A percentile compares a stretch with the other conserved stretches of the same genome.
These are phyloP conservation scores for Malania oleifera DNA, from an alignment of 164 flowering plant genomes.

Conservation along the genomic window DNA sequence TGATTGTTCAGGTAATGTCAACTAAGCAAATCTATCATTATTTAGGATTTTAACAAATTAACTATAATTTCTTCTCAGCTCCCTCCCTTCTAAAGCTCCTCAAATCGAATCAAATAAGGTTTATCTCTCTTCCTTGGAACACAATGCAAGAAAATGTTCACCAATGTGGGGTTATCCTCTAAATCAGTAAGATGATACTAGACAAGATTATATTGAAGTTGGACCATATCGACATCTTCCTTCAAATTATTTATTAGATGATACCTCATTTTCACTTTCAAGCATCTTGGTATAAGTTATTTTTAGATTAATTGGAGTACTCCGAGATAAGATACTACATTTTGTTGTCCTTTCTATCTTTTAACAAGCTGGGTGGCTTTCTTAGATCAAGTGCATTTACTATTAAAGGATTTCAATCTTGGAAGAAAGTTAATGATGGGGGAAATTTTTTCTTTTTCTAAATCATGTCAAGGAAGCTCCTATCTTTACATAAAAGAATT, in stretches of 20 bases:
- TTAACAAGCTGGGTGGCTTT: background rate
- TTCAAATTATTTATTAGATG: background rate
- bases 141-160: background rate
- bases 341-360: constrained; percentile 7
- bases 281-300: background rate
- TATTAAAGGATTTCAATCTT: background rate
- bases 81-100: too few relatives aligned
- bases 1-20: too few relatives aligned
- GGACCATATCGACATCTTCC: constrained; percentile 1
- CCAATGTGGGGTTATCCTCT: background rate
- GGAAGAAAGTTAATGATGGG: constrained; percentile 8
- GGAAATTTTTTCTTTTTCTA: constrained; percentile 1
- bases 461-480: constrained; percentile 6
- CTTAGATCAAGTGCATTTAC: background rate
- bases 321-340: background rate
- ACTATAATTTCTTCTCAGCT: too few relatives aligned
- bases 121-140: background rate
- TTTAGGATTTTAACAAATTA: too few relatives aligned
- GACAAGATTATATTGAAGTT: background rate
- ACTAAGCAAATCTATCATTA: too few relatives aligned
- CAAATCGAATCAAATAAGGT: too few relatives aligned
- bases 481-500: background rate
- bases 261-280: background rate
- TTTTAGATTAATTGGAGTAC: constrained; percentile 5
- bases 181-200: background rate